These are phyloP conservation scores for Lineolata rhizophorae DNA, from an alignment of 495 filamentous ascomycete genomes.

Conservation along the genomic window DNA sequence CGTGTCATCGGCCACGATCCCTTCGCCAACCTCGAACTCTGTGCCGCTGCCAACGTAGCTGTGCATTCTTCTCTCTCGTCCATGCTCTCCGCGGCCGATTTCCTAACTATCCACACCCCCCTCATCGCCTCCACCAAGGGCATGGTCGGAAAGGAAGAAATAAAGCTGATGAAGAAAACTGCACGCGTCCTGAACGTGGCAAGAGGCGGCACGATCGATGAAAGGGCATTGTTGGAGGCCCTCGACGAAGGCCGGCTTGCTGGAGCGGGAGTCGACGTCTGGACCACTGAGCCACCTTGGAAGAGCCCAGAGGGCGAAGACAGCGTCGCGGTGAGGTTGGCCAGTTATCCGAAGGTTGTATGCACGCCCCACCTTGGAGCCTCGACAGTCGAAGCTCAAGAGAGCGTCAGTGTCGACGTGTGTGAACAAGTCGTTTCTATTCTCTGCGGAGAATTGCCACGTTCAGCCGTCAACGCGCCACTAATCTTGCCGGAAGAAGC, in stretches of 20 bases:
- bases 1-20: slow-evolving; percentile 41
- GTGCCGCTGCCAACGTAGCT: slow-evolving; percentile 31
- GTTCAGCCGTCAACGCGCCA: slow-evolving; percentile 49
- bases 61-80: slow-evolving; percentile 28
- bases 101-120: slow-evolving; percentile 56
- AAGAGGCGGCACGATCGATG: slow-evolving; percentile 54
- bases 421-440: slow-evolving; percentile 52
- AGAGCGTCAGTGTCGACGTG: slow-evolving; percentile 53
- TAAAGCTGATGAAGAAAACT: slow-evolving; percentile 43
- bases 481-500: slow-evolving; percentile 54
- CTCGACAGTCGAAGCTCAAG: slow-evolving; percentile 53
- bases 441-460: slow-evolving; percentile 39
- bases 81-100: slow-evolving; percentile 39
- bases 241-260: slow-evolving; percentile 43
- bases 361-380: slow-evolving; percentile 54
- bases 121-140: slow-evolving; percentile 47
- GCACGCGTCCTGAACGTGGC: slow-evolving; percentile 48
- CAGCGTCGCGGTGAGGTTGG: slow-evolving; percentile 29
- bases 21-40: slow-evolving; percentile 39
- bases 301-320: too few relatives aligned
- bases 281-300: slow-evolving; percentile 47
- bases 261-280: slow-evolving; percentile 56
- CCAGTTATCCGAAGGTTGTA: slow-evolving; percentile 39
- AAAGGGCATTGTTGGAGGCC: slow-evolving; percentile 41
- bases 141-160: slow-evolving; percentile 35